Evolutionary conservation across 1,284 basidiomycete genomes (phyloP).

Genomic region (Cryptococcus hybrid): DNA sequence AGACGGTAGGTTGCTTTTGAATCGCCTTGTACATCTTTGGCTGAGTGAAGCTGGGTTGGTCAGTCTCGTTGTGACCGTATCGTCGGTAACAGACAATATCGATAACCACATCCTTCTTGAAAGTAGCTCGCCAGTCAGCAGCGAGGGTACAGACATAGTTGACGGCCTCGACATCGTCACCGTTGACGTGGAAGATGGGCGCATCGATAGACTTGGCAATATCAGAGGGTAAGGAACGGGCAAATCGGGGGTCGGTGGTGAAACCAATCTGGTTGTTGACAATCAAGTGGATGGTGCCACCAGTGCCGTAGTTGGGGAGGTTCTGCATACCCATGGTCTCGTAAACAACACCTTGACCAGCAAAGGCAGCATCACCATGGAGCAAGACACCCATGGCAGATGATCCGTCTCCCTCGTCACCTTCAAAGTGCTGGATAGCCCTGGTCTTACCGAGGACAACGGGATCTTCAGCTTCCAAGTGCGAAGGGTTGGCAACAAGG

Average conservation of each 20-base stretch:
- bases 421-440: constrained; percentile 92
- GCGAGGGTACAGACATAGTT: constrained; percentile 98
- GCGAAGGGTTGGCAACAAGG: constrained; percentile 97
- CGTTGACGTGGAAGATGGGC: constrained; percentile 99
- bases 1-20: constrained; percentile 86
- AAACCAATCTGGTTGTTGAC: constrained; percentile 99
- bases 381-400: constrained; percentile 92
- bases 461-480: constrained; percentile 95
- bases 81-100: constrained; percentile 99
- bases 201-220: constrained; percentile 98
- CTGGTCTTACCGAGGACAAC: constrained; percentile 98
- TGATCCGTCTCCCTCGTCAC: constrained; percentile 71
- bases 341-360: constrained; percentile 97
- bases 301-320: constrained; percentile 92
- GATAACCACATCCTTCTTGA: constrained; percentile 98
- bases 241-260: constrained; percentile 97
- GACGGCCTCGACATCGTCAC: constrained; percentile 97
- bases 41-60: constrained; percentile 98
- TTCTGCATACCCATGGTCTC: constrained; percentile 99
- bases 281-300: constrained; percentile 96
- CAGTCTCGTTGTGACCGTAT: constrained; percentile 99
- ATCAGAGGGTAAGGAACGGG: constrained; percentile 98
- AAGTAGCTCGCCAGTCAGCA: constrained; percentile 97
- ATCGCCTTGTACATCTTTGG: constrained; percentile 99
- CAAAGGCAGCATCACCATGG: constrained; percentile 98